Evolutionary conservation across 179 eudicot species (phyloP).

Genomic region (Actinidia polygama): DNA sequence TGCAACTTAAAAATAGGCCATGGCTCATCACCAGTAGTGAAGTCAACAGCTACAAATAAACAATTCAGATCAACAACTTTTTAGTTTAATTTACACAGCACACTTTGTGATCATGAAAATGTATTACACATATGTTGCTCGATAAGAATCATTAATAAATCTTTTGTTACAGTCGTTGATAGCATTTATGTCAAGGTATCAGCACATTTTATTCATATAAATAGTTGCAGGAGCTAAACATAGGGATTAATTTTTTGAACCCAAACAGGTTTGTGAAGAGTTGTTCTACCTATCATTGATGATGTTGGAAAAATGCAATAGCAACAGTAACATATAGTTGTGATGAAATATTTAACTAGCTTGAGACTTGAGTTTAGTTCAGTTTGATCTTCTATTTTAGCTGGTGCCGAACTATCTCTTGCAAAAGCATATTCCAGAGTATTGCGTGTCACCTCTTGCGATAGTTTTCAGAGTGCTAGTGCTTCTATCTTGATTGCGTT

Average conservation of each 20-base stretch:
- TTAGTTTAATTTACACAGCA: not conserved
- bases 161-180: not conserved
- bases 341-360: no score
- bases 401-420: no score
- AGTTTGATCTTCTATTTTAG: no score
- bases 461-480: no score
- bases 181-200: not conserved
- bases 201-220: not conserved
- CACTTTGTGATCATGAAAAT: not conserved
- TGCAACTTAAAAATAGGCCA: slow-evolving; percentile 93
- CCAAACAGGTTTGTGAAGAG: no score
- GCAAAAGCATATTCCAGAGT: no score
- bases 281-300: no score
- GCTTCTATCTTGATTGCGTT: no score
- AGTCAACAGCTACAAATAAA: slow-evolving; percentile 79
- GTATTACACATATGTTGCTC: not conserved
- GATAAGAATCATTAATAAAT: not conserved
- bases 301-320: no score
- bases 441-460: no score
- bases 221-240: not conserved
- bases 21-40: slow-evolving; percentile 86
- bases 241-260: not conserved
- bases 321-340: no score
- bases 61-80: not conserved
- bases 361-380: no score